Evolutionary conservation across 2,329 filamentous ascomycete species (phyloP), one percentile per base, ranked within the genome.

Genomic region (Claviceps spartinae): DNA sequence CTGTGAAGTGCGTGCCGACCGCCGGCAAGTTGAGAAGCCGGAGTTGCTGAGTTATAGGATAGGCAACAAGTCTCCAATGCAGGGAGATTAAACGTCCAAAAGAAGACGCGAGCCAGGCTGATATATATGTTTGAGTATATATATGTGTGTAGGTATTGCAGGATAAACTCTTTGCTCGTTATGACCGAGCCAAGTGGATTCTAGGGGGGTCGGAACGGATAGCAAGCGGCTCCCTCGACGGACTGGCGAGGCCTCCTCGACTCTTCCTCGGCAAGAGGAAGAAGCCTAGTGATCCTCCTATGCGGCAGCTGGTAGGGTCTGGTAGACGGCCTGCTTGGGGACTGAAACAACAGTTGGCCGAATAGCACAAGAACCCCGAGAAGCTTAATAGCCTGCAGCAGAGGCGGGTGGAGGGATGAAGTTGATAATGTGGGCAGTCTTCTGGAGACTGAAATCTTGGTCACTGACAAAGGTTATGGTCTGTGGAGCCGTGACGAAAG

Each of bases 241-340:
- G 84, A 83, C 82, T 86, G 87, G 85, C 88, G 86, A 88, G 87
- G 88, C 85, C 88, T 91, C 85, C 86, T 88, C 86, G 89, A 95
- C 88, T 93, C 93, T 94, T 91, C 93, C 93, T 90, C 91, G 72
- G 76, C 77, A 76, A 93, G 91, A 95, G 90, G 91, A 97, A 97
- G 91, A 95, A 90, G 86, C 86, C 83, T 80, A 81, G 82, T 84
- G 84, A 81, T 81, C 83, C 86, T 94, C 87, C 88, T 97, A 98
- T 98, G 91, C 93, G 93, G 93, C 93, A 97, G 91, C 88, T 95
- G 86, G 80, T 76, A 73, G 71, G 73, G 72, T 72, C 78, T 72
- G 69, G 78, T 73, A 68, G 73, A 78, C 70, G 76, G 78, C 69
- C 70, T 66, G 61, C 74, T 63, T 57, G 74, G 68, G 63, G 69